Base-by-base conservation (phyloP, 2,329 filamentous ascomycete genomes). In the Trichoderma sp. region DNA sequence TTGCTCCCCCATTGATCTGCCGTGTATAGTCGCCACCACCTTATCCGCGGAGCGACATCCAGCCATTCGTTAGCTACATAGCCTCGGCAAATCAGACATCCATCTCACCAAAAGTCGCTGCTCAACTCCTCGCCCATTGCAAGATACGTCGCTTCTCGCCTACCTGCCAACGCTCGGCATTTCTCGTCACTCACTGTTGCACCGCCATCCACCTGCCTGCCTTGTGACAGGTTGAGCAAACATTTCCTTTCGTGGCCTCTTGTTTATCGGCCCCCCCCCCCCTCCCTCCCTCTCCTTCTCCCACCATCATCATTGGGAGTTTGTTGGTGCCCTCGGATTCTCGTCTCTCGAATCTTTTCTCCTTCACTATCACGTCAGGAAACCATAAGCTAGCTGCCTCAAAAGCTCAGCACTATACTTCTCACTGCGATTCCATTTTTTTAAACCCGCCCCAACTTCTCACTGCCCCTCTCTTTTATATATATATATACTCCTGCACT, bases 221-320 rank as follows among this genome's bases (percentile, higher is more conserved):
- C 48, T 68, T 68, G 67, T 68, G 67, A 59, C 54, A 68, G 67
- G 67, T 68, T 60, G 56, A 67, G 67, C 67, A 68, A 68, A 68
- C 63, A 61, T 56, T 67, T 61, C 45, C 53, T 37, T 58, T 68
- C 54, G 54, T 67, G 42, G 52, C 63, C 64, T 65, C 67, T 48
- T 67, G 42, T 56, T 68, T 32, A 39, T 29, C 15, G 35, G 39
- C 45, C 63, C 67, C 54, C 39, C 58, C 50, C 61, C 35, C 57
- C 52, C 52, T 19, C 27, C 35, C 50, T 45, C 59, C 59, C 58
- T 50, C 64, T 53, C 57, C 22, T 39, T 67, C 42, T 13, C 29
- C 42, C 39, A n/a, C 50, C 27, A 39, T 53, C 32, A 25, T 34
- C 53, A 19, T 67, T 45, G 17, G 34, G 13, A 53, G 35, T 45